Conservation (phyloP, 2,329 filamentous ascomycete species). For the Didymella glomerata region DNA sequence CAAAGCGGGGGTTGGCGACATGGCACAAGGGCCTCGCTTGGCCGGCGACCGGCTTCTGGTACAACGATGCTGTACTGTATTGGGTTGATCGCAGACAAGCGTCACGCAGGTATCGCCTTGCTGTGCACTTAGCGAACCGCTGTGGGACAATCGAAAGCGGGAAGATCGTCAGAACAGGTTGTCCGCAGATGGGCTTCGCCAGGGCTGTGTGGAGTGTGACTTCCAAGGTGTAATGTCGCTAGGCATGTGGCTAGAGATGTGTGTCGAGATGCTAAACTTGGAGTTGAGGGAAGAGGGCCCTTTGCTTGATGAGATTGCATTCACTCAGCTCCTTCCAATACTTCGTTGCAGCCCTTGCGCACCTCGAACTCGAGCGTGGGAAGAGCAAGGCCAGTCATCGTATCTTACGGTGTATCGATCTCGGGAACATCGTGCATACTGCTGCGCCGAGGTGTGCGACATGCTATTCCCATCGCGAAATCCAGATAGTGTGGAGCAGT, state of each 20-base stretch:
- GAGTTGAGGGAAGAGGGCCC: neutral
- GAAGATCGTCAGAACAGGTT: conserved; percentile 18
- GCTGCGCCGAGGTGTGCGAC: conserved; percentile 12
- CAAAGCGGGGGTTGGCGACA: conserved; percentile 19
- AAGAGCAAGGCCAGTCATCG: conserved; percentile 16
- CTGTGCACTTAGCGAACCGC: conserved; percentile 9
- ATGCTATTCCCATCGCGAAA: conserved; percentile 15
- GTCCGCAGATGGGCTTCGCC: conserved; percentile 9
- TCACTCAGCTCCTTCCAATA: conserved; percentile 10
- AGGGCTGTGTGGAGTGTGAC: conserved; percentile 3
- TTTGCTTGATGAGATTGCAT: neutral
- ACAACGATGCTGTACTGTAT: conserved; percentile 13
- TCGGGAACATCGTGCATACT: conserved; percentile 22
- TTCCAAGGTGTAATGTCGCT: neutral
- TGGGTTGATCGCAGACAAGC: conserved; percentile 10
- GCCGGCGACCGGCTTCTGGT: conserved; percentile 11
- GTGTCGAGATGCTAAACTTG: conserved; percentile 7
- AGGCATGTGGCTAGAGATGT: conserved; percentile 10
- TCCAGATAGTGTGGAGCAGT: conserved; percentile 13
- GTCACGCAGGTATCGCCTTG: conserved; percentile 19
- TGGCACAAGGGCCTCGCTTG: conserved; percentile 16
- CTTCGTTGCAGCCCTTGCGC: conserved; percentile 10
- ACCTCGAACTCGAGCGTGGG: conserved; percentile 2
- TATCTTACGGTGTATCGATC: conserved; percentile 14
- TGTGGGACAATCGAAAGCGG: conserved; percentile 6